Conservation (phyloP, 2,329 filamentous ascomycete genomes). For the Cryphonectria carpinicola region DNA sequence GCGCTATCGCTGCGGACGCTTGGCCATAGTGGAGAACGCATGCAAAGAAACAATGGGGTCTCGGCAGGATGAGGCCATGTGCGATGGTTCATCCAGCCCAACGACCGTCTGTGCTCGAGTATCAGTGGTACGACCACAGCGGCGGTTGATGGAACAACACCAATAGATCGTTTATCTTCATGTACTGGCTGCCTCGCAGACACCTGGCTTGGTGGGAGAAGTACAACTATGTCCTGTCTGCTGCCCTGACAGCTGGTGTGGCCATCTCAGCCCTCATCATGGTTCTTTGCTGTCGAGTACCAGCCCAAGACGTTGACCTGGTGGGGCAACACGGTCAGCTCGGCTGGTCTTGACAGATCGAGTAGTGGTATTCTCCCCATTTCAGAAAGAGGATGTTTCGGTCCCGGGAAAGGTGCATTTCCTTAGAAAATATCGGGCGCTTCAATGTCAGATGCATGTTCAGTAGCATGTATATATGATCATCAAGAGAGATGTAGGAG, state of each 20-base stretch:
- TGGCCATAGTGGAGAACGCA: conserved; percentile 8
- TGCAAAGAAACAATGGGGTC: neutral
- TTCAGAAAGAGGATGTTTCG: conserved; percentile 34
- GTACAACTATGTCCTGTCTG: conserved; percentile 47
- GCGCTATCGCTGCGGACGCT: neutral
- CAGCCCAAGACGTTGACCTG: conserved; percentile 39
- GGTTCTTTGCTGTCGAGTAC: conserved; percentile 45
- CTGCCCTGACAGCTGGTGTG: conserved; percentile 43
- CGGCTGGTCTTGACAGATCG: conserved; percentile 32
- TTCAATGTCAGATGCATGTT: too few species aligned
- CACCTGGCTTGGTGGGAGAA: conserved; percentile 47
- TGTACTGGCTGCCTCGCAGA: conserved; percentile 46
- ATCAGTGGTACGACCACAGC: conserved; percentile 10
- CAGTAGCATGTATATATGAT: too few species aligned
- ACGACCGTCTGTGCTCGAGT: conserved; percentile 7
- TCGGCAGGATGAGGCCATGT: conserved; percentile 4
- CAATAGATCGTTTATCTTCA: conserved; percentile 43
- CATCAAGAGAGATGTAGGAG: neutral
- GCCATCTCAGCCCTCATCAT: conserved; percentile 44
- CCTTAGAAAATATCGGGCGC: neutral
- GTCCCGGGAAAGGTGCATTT: conserved; percentile 27
- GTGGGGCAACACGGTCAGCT: conserved; percentile 48
- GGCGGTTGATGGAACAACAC: conserved; percentile 8
- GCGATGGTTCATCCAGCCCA: conserved; percentile 18
- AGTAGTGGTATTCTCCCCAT: conserved; percentile 29